These are phyloP conservation scores for Myxozyma monticola DNA, from an alignment of 805 yeast species.

Conservation along the genomic window DNA sequence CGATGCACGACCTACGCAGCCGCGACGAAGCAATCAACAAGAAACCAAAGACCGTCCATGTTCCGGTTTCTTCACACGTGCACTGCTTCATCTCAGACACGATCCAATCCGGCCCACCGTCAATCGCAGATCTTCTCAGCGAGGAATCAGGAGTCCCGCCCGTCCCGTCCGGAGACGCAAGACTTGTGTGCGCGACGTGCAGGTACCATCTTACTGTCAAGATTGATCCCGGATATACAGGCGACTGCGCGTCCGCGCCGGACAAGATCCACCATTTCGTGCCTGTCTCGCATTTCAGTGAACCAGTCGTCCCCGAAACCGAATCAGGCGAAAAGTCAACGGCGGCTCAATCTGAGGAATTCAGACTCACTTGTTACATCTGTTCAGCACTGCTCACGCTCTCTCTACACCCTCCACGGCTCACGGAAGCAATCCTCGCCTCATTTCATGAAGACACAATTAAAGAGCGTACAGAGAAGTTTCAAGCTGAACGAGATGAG, in stretches of 20 bases:
- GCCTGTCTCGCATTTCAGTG: slow-evolving; percentile 6
- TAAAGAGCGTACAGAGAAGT: slow-evolving; percentile 50
- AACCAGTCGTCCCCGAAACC: background rate
- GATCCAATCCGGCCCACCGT: background rate
- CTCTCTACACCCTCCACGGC: slow-evolving; percentile 35
- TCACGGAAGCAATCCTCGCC: slow-evolving; percentile 49
- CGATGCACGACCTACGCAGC: slow-evolving; percentile 1
- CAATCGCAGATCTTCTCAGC: background rate
- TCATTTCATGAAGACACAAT: slow-evolving; percentile 54
- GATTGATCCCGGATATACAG: background rate
- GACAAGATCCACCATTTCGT: slow-evolving; percentile 23
- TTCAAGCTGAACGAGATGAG: slow-evolving; percentile 28
- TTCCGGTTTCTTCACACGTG: slow-evolving; percentile 21
- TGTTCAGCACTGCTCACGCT: slow-evolving; percentile 9
- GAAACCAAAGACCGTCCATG: slow-evolving; percentile 1
- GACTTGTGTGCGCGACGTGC: slow-evolving; percentile 21
- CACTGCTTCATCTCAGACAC: slow-evolving; percentile 18
- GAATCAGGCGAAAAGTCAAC: too few species aligned
- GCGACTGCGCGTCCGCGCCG: slow-evolving; percentile 10
- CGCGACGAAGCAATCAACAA: background rate
- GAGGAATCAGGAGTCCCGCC: background rate
- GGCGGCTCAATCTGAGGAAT: slow-evolving; percentile 4
- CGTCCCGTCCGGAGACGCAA: background rate
- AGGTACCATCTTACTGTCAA: slow-evolving; percentile 16
- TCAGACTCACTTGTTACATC: slow-evolving; percentile 10